These are phyloP conservation scores for Clavispora phyllophila DNA, from an alignment of 805 yeast species.

Conservation along the genomic window DNA sequence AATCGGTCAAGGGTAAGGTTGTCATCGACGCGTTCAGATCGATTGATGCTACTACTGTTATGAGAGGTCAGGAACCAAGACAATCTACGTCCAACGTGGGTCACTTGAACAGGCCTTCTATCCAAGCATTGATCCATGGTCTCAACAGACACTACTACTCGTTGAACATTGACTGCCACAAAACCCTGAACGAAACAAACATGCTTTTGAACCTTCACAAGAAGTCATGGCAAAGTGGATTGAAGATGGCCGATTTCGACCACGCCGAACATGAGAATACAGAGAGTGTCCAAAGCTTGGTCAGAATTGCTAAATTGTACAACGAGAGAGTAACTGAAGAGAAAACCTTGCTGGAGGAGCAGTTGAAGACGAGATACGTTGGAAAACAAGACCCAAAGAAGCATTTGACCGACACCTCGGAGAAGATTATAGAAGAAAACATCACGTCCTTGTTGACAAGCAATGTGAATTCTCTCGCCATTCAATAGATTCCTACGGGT, in stretches of 20 bases:
- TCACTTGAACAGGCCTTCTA: conserved; percentile 89
- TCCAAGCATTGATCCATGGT: conserved; percentile 96
- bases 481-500: conserved; percentile 43
- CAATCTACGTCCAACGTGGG: conserved; percentile 96
- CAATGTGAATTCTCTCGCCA: conserved; percentile 84
- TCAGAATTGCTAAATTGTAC: conserved; percentile 83
- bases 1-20: conserved; percentile 97
- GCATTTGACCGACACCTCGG: conserved; percentile 88
- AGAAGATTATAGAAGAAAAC: conserved; percentile 80
- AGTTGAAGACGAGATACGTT: conserved; percentile 90
- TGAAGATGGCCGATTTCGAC: conserved; percentile 70
- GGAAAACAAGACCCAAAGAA: conserved; percentile 99
- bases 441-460: conserved; percentile 84
- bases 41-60: conserved; percentile 77
- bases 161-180: conserved; percentile 87
- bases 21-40: conserved; percentile 98
- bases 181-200: conserved; percentile 85
- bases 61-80: conserved; percentile 97
- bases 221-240: conserved; percentile 92
- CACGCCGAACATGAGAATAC: conserved; percentile 72
- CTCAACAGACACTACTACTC: conserved; percentile 96
- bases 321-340: conserved; percentile 90
- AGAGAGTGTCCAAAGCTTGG: conserved; percentile 71
- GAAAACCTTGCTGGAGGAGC: conserved; percentile 79
- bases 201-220: conserved; percentile 94